Evolutionary conservation across 495 filamentous ascomycete species (phyloP).

Genomic region (Hypoxylon fuscum): DNA sequence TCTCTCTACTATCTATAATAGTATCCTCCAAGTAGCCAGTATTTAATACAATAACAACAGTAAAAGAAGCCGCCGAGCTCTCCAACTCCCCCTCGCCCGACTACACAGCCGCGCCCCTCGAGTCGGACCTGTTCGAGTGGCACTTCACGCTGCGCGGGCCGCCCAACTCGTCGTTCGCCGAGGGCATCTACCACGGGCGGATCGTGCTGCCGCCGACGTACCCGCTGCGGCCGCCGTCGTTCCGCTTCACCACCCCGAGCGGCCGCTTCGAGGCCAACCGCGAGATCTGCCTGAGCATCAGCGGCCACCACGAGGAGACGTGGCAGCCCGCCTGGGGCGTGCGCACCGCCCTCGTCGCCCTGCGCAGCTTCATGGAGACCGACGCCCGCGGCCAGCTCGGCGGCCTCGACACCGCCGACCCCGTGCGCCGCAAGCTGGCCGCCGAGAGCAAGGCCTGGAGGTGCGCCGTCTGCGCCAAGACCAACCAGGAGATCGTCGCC

Average conservation of each 20-base stretch:
- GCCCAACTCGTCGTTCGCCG: constrained; percentile 77
- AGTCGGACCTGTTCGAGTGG: constrained; percentile 96
- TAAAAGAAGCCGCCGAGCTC: constrained; percentile 88
- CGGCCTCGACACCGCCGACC: constrained; percentile 77
- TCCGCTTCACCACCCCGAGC: constrained; percentile 92
- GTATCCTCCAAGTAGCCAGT: constrained; percentile 14
- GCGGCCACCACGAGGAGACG: constrained; percentile 94
- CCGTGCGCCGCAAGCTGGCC: constrained; percentile 71
- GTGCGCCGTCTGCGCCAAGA: constrained; percentile 71
- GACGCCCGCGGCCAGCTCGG: constrained; percentile 83
- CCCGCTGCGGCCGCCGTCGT: constrained; percentile 86
- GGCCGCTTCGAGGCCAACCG: constrained; percentile 96
- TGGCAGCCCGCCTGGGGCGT: constrained; percentile 99
- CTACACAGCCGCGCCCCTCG: constrained; percentile 82
- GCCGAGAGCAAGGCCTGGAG: constrained; percentile 66
- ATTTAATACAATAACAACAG: constrained; percentile 52
- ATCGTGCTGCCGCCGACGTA: constrained; percentile 90
- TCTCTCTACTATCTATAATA: too few species aligned
- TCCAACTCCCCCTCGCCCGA: constrained; percentile 78
- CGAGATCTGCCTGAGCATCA: constrained; percentile 94
- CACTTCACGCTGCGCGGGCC: constrained; percentile 98
- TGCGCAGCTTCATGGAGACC: constrained; percentile 78
- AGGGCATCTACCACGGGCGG: constrained; percentile 92
- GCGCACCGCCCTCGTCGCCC: constrained; percentile 76
- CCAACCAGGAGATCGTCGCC: constrained; percentile 75